Evolutionary conservation across 352 stramenopile species (phyloP).

Genomic region (Globisporangium yorkense): DNA sequence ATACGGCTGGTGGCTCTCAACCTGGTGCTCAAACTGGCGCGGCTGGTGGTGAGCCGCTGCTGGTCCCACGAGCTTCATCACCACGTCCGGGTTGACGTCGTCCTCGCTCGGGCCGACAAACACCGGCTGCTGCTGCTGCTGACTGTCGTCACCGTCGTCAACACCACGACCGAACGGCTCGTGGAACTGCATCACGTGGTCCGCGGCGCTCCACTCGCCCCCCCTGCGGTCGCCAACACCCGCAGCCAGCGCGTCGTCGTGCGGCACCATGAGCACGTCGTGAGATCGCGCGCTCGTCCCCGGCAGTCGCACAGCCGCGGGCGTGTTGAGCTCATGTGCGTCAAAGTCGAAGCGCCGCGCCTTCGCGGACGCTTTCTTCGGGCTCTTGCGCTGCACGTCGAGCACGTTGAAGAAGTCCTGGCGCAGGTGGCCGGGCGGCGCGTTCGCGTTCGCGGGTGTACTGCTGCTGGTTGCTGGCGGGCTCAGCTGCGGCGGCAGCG

Average conservation of each 20-base stretch:
- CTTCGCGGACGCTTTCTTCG: conserved; percentile 6
- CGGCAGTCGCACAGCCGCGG: not conserved
- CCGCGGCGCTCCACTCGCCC: not conserved
- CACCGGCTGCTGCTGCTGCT: not conserved
- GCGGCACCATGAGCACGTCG: not conserved
- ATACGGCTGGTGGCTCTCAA: not conserved
- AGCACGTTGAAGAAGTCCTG: conserved; percentile 2
- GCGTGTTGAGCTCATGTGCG: conserved; percentile 8
- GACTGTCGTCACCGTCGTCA: not conserved
- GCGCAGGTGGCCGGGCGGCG: not conserved
- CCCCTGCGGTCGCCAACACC: not conserved
- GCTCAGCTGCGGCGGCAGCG: conserved; percentile 2
- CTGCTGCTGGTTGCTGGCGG: not conserved
- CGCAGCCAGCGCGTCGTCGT: not conserved
- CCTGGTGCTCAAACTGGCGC: not conserved
- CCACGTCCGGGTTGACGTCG: conserved; percentile 1
- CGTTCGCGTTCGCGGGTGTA: conserved; percentile 2
- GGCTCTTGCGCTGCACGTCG: conserved; percentile 14
- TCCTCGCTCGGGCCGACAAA: not conserved
- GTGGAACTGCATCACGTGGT: not conserved
- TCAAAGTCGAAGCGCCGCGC: conserved; percentile 8
- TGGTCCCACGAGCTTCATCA: conserved; percentile 2
- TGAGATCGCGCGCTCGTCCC: not conserved
- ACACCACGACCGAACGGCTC: not conserved
- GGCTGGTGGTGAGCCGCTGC: not conserved